Evolutionary conservation across 2,329 filamentous ascomycete genomes (phyloP), one percentile per base, ranked within the genome.

Genomic region (Rhytidhysteron rufulum): DNA sequence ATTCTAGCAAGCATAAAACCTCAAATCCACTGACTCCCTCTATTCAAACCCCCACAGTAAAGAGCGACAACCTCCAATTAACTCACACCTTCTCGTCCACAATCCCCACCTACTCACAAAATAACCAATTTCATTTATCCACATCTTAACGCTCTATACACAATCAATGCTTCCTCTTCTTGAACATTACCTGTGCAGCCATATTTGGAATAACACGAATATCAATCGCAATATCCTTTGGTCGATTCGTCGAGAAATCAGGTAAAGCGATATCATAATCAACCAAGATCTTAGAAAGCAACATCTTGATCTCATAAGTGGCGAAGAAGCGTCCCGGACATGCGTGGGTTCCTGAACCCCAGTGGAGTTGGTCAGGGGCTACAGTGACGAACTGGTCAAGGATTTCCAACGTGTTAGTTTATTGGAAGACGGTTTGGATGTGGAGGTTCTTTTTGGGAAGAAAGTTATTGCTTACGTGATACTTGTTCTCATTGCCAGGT

Each of bases 261-360:
- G 27, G 15, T 7, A 39, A 16, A 10, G 44, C 34, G 30, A 52
- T 17, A 31, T 49, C 45, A 19, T 48, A 49, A 19, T 34, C 16
- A 19, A 48, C 25, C 30, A 49, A 31, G 2, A 48, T 34, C 13
- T 40, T 29, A 10, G 40, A 34, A 10, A 49, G 18, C 15, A 48
- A 36, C 6, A 44, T 37, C 42, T 49, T 49, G 41, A 49, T 48
- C 39, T 49, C 45, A 15, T 33, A 34, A 18, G 27, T 35, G 31
- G 47, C 47, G 24, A 49, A 49, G 37, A 45, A 48, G 29, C 47
- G 39, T 18, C 47, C 47, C 17, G 47, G 45, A 34, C 47, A 49
- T 3, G 42, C 34, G 21, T 48, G 45, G 11, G 25, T 25, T n/a
- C 47, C 47, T 16, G 42, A 39, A 2, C 47, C 47, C 37, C 41